A percentile compares a stretch with the other conserved stretches of the same genome.
These are phyloP conservation scores for Chamaenerion angustifolium DNA, from an alignment of 345 rosid species.

Conservation along the genomic window DNA sequence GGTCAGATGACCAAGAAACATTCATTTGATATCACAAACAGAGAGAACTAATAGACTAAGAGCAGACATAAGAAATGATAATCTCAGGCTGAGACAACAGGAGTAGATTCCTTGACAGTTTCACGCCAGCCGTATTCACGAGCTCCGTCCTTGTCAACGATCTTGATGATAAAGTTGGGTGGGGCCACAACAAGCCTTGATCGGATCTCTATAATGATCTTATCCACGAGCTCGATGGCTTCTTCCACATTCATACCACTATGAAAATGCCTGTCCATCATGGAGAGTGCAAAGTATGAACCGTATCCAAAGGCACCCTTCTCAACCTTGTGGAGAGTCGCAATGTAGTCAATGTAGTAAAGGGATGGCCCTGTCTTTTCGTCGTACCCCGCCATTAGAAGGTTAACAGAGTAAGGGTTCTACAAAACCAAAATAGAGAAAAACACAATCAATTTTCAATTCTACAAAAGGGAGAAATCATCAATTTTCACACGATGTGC, in stretches of 20 bases:
- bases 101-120: conserved; percentile 42
- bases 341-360: conserved; percentile 90
- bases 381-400: conserved; percentile 90
- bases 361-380: conserved; percentile 86
- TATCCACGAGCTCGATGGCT: conserved; percentile 69
- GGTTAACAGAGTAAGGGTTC: conserved; percentile 85
- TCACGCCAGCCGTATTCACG: conserved; percentile 74
- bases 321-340: conserved; percentile 90
- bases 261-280: conserved; percentile 93
- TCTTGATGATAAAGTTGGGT: conserved; percentile 88
- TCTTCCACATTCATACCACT: conserved; percentile 86
- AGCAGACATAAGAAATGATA: neutral
- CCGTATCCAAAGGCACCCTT: conserved; percentile 97
- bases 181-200: conserved; percentile 92
- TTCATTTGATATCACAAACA: too few relatives aligned
- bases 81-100: conserved; percentile 17
- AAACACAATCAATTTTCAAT: neutral
- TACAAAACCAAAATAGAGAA: conserved; percentile 13
- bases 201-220: conserved; percentile 80
- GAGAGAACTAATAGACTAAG: too few relatives aligned
- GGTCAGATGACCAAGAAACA: too few relatives aligned
- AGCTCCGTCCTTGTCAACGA: conserved; percentile 88
- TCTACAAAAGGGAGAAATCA: too few relatives aligned
- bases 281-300: conserved; percentile 71
- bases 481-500: too few relatives aligned